Base-by-base conservation (phyloP, 75 land plant genomes). In the Gnetum montanum region DNA sequence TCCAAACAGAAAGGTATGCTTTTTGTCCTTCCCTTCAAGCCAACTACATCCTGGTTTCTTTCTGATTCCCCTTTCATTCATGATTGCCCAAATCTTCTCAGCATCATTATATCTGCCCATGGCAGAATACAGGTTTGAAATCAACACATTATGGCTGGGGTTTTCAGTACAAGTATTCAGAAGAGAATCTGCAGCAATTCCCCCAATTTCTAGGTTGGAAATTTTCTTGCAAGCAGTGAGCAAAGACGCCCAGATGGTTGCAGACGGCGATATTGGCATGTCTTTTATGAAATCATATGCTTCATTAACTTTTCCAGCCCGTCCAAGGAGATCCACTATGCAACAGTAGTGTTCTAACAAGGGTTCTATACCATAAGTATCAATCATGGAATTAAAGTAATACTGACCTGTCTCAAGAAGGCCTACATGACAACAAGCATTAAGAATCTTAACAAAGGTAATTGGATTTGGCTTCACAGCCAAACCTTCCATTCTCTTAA, bases 391-490 rank as follows among this genome's bases (percentile, higher is more conserved):
- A 20, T 69, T 34, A 18, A 75, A 75, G 26, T 70, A 28, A 2
- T 11, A 4, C 36, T 27, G 34, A 16, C 72, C 67, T 38, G 64
- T 46, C 10, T 69, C 61, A 0, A 75, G 63, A 34, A 60, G 65
- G 24, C 78, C 72, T 49, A 57, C 27, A 65, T 65, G 78, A 29
- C 58, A 56, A 46, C 76, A 73, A 19, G 76, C 76, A 15, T 55
- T 48, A 19, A 73, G 20, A 31, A 73, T 58, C 10, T 61, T 49
- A 11, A 73, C 62, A 62, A 73, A 67, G 13, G 71, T 67, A 1
- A 69, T 33, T 31, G 51, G 51, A 34, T 50, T 66, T 6, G 79
- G 79, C 62, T 61, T 8, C 26, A 76, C 3, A 18, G 58, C 47
- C 22, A 47, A 31, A 8, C 22, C 29, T 58, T 56, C 51, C 65